Conservation (phyloP, 352 stramenopile genomes). For the Globisporangium splendens region DNA sequence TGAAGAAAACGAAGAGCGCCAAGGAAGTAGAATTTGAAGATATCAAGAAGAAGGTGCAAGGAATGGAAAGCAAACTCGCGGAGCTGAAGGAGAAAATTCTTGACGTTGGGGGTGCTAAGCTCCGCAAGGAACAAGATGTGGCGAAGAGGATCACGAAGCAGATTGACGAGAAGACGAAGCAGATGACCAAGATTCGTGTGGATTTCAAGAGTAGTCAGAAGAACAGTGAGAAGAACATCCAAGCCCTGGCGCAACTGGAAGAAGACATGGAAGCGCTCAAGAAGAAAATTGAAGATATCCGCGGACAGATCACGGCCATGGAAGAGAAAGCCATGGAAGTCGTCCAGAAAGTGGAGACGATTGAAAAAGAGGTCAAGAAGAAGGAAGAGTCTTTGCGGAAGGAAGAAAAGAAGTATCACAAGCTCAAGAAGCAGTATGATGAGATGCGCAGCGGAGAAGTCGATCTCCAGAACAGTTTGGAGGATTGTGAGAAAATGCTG, state of each 20-base stretch:
- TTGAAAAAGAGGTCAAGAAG: constrained; percentile 84
- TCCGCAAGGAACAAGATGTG: constrained; percentile 93
- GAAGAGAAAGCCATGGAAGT: constrained; percentile 92
- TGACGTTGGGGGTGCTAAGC: constrained; percentile 90
- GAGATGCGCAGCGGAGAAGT: constrained; percentile 90
- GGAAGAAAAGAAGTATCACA: constrained; percentile 76
- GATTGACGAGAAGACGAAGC: constrained; percentile 88
- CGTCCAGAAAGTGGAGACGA: constrained; percentile 88
- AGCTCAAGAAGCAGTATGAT: constrained; percentile 89
- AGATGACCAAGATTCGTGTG: constrained; percentile 82
- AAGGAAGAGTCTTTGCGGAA: constrained; percentile 83
- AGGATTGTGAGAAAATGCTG: constrained; percentile 91
- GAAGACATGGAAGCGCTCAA: constrained; percentile 75
- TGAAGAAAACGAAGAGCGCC: constrained; percentile 79
- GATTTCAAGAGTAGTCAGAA: constrained; percentile 85
- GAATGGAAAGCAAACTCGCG: constrained; percentile 77
- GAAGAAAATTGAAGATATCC: constrained; percentile 81
- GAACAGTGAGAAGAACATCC: constrained; percentile 66
- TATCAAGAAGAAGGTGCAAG: constrained; percentile 61
- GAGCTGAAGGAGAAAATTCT: constrained; percentile 95
- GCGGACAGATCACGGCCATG: constrained; percentile 88
- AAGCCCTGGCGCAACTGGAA: constrained; percentile 56
- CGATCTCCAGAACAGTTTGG: constrained; percentile 91
- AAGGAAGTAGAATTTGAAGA: constrained; percentile 87
- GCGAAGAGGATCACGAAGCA: constrained; percentile 76